Conservation (phyloP, 2,329 filamentous ascomycete species). For the Aspergillus uvarum region DNA sequence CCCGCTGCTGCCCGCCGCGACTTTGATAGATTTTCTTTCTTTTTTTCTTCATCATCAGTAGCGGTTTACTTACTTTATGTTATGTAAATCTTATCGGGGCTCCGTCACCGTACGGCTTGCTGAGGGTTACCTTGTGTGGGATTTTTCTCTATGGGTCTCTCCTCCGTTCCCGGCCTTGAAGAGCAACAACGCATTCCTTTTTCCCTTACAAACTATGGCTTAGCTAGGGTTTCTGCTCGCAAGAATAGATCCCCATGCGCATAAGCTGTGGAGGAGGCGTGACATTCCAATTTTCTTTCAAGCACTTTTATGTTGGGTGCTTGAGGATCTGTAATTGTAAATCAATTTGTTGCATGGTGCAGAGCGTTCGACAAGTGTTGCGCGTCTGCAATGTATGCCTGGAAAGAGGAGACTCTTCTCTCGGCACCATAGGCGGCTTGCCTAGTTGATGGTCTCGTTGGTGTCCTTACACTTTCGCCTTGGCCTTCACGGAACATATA, state of each 20-base stretch:
- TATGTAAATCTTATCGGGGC: conserved; percentile 50
- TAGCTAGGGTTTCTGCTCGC: conserved; percentile 42
- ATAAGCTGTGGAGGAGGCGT: conserved; percentile 50
- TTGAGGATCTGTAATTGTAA: neutral
- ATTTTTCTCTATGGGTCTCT: conserved; percentile 45
- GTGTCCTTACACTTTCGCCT: too few species aligned
- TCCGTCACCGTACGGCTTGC: conserved; percentile 49
- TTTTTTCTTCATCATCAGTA: conserved; percentile 52
- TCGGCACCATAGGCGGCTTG: too few species aligned
- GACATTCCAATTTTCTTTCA: conserved; percentile 33
- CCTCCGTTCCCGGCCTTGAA: conserved; percentile 53
- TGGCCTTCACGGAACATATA: too few species aligned
- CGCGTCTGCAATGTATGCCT: too few species aligned
- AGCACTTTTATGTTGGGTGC: conserved; percentile 1
- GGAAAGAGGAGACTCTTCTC: too few species aligned
- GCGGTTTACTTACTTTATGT: conserved; percentile 46
- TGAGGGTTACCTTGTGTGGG: conserved; percentile 50
- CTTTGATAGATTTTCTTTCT: conserved; percentile 32
- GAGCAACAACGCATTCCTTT: conserved; percentile 46
- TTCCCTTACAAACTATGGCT: conserved; percentile 47
- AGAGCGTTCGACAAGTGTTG: neutral
- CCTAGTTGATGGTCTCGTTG: too few species aligned
- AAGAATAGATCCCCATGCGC: conserved; percentile 41
- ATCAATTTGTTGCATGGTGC: neutral
- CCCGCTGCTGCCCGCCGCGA: conserved; percentile 6